phyloP scores from a whole-genome alignment of 1,284 basidiomycete genomes.

The Rhodotorula sp. region DNA sequence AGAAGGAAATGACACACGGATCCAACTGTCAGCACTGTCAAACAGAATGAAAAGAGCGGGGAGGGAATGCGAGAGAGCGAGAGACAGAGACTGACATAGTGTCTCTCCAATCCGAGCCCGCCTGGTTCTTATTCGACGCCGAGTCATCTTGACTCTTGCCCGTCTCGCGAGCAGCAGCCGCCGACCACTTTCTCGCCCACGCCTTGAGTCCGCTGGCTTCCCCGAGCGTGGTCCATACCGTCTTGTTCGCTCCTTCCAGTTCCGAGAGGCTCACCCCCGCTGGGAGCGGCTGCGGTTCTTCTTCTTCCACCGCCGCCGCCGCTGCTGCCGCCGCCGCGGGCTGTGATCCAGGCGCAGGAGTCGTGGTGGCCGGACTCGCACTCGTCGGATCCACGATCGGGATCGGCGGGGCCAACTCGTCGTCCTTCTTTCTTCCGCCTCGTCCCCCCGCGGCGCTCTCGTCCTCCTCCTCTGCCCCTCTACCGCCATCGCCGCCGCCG shows the following conservation, averaged over 20 bases:
- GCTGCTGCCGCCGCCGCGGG: too few species aligned
- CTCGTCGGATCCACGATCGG: too few species aligned
- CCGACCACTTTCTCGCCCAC: constrained; percentile 11
- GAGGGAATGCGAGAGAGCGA: too few species aligned
- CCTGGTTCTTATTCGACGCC: background rate
- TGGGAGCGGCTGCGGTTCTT: background rate
- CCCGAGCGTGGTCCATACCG: constrained; percentile 7
- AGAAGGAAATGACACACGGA: too few species aligned
- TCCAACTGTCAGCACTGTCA: too few species aligned
- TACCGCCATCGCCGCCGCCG: background rate
- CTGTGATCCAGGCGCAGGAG: too few species aligned
- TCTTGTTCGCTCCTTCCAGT: background rate
- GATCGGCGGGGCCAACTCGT: background rate
- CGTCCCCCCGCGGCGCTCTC: background rate
- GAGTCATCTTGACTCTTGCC: background rate
- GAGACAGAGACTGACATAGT: constrained; percentile 17
- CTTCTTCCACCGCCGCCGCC: background rate
- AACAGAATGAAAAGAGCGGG: too few species aligned
- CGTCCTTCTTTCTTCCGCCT: background rate
- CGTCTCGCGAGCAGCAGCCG: background rate
- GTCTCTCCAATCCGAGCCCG: constrained; percentile 1
- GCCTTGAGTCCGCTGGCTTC: background rate
- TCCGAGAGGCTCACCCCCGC: background rate
- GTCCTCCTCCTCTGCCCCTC: background rate
- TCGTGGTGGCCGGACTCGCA: too few species aligned